Evolutionary conservation across 2,329 filamentous ascomycete species (phyloP), one percentile per base, ranked within the genome.

Genomic region (Zalaria obscura): DNA sequence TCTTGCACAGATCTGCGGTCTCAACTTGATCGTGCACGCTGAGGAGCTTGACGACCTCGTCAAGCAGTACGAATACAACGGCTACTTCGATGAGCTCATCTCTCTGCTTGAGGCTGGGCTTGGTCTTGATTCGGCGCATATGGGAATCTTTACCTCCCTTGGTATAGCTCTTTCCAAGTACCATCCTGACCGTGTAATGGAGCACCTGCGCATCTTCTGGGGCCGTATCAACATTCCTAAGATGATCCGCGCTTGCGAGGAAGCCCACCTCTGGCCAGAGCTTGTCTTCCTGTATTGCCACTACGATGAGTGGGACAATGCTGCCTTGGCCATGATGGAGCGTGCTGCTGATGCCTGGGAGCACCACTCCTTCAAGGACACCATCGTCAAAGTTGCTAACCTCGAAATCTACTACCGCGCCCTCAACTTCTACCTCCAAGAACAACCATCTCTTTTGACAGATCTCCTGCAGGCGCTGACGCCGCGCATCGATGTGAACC

Each of bases 301-400:
- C 66, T 96, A 95, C 56, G 93, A 98, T 51, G 93, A 98, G 60
- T 95, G 83, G 64, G 93, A 98, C 65, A 96, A 98, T 57, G 91
- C 91, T 36, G 87, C 88, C 38, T 74, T 98, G 41, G 86, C 91
- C 11, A 94, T 98, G 69, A 98, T 98, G 76, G 91, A 98, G 70
- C 85, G 87, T 52, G 84, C 91, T 8, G 81, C 93, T 50, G 93
- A 96, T 69, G 88, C 91, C 1, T 98, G 91, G 91, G 93, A 98
- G 63, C 91, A 98, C 67, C 87, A 95, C 61, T 91, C 93, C 38
- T 98, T 98, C 79, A 98, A 98, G 73, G 93, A 98, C 59, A 96
- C 93, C 40, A 74, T 94, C 43, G 79, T 94, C 66, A 98, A 98
- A 75, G 89, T 95, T 50, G 85, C 88, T 56, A 98, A 98, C 67